A percentile compares a stretch with the other conserved stretches of the same genome.
These are phyloP conservation scores for Corynascus novoguineensis DNA, from an alignment of 495 filamentous ascomycete genomes.

Conservation along the genomic window DNA sequence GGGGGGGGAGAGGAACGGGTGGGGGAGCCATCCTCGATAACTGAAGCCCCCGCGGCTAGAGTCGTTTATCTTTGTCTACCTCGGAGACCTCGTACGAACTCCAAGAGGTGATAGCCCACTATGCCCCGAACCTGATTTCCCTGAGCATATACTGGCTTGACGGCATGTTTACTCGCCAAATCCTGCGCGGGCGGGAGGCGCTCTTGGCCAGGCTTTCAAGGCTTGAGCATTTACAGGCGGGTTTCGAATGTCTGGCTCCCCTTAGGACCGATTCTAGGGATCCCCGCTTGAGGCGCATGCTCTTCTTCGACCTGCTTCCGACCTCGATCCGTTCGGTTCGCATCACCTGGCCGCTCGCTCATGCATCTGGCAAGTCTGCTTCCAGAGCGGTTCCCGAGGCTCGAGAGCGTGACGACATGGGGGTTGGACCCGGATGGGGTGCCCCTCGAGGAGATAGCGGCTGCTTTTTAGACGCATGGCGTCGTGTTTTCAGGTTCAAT, in stretches of 20 bases:
- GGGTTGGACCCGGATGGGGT: too few species aligned
- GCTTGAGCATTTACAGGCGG: background rate
- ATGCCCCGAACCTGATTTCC: background rate
- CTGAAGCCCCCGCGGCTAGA: background rate
- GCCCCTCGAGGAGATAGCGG: too few species aligned
- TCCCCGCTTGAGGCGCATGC: background rate
- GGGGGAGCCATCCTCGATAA: too few species aligned
- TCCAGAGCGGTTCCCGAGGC: too few species aligned
- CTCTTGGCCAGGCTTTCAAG: background rate
- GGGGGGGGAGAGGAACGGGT: too few species aligned
- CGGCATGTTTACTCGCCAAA: too few species aligned
- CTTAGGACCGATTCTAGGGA: background rate
- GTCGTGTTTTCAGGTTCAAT: too few species aligned
- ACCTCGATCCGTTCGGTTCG: background rate
- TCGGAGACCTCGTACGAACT: background rate
- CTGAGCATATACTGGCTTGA: background rate
- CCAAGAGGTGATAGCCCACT: background rate
- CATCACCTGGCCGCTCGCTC: background rate
- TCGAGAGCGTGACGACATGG: too few species aligned
- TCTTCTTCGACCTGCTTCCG: background rate
- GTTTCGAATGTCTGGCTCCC: background rate
- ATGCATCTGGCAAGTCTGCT: background rate
- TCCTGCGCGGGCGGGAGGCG: background rate
- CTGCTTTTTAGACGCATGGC: too few species aligned
- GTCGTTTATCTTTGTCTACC: background rate